Base-by-base conservation (phyloP, 2,329 filamentous ascomycete species). In the Pseudogymnoascus sp. region DNA sequence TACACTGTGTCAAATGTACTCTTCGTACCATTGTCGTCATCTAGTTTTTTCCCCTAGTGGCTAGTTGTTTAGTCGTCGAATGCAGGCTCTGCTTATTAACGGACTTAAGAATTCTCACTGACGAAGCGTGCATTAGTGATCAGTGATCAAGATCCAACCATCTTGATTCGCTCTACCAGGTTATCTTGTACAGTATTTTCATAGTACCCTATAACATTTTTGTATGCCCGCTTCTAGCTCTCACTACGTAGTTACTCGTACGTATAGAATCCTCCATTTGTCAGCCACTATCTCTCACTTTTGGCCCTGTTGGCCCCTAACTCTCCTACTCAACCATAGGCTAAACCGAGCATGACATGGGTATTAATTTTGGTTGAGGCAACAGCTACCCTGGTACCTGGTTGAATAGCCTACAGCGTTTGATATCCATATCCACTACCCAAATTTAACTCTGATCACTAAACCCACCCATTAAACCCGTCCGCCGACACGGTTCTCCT, bases 331-430 rank as follows among this genome's bases (percentile, higher is more conserved):
- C 14, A 7, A 45, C 8, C 14, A 49, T 25, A 28, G 12, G 43
- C 43, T 52, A 52, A 52, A 28, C 28, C 23, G 3, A 52, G 43
- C 43, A 16, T 16, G 14, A 7, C 23, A 28, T 52, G 2, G 23
- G 14, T 14, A 16, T 52, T 52, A 7, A 28, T 8, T 14, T 9
- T 28, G 14, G 43, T 28, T 49, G 7, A 49, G 43, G 43, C 23
- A 49, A 9, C 11, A 45, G 43, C 45, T 52, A 52, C 45, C 45
- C 45, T 52, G 45, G 45, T 31, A 25, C 45, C 45, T 52, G 45
- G 45, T 31, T 52, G 12, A 45, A 8, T 40, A 40, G 37, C 12
- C 21, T 25, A 25, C 21, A 6, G 41, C 12, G 41, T 45, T 45
- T 25, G 23, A 52, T 52, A 52, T 12, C 45, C 6, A 49, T 45